Conservation (phyloP, 805 yeast species). For the Starmerella cellae region DNA sequence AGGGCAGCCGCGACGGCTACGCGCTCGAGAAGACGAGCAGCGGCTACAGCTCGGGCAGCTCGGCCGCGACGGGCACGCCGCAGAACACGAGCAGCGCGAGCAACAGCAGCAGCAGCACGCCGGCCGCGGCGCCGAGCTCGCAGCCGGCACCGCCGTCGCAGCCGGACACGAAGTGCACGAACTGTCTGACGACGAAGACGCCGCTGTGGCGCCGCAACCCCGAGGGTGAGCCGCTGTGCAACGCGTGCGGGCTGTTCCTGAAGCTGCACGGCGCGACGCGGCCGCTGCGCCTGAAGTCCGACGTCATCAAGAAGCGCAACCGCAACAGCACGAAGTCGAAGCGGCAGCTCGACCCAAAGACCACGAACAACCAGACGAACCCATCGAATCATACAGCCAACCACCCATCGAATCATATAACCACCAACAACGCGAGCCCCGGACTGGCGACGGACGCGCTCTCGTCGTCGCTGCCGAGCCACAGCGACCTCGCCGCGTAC, state of each 20-base stretch:
- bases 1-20: neutral
- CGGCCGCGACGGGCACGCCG: neutral
- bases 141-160: too few relatives aligned
- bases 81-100: neutral
- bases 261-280: conserved; percentile 91
- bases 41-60: neutral
- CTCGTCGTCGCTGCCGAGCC: neutral
- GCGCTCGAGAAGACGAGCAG: too few relatives aligned
- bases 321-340: conserved; percentile 28
- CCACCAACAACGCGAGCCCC: neutral
- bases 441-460: neutral
- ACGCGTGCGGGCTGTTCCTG: conserved; percentile 89
- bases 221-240: conserved; percentile 86
- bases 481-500: neutral
- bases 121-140: too few relatives aligned
- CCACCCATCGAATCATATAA: neutral
- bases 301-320: conserved; percentile 86
- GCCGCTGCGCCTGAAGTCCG: conserved; percentile 85
- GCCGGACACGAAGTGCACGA: conserved; percentile 46
- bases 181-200: conserved; percentile 84
- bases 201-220: conserved; percentile 94
- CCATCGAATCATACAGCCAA: neutral
- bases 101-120: too few relatives aligned
- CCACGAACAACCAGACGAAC: neutral
- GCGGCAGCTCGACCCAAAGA: conserved; percentile 5